phyloP scores from a whole-genome alignment of 352 stramenopile genomes.

The Globisporangium rhizosaccharum region DNA sequence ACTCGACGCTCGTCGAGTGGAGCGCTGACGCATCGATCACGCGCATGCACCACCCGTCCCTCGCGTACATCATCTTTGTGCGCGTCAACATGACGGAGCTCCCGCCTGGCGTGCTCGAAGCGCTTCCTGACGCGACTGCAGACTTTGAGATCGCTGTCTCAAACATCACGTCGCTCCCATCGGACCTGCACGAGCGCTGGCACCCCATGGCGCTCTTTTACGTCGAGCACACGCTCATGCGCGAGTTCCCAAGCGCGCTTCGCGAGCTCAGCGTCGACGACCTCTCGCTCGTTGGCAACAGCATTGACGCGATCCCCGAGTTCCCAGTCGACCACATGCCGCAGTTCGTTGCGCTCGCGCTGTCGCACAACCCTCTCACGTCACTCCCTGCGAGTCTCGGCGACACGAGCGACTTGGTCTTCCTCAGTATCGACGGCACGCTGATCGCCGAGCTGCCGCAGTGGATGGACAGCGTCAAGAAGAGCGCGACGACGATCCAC shows the following conservation, averaged over 20 bases:
- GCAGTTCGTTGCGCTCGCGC: constrained; percentile 18
- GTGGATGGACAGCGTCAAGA: constrained; percentile 20
- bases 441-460: constrained; percentile 15
- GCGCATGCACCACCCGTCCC: constrained; percentile 18
- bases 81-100: constrained; percentile 42
- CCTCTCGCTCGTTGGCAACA: constrained; percentile 29
- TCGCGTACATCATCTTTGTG: constrained; percentile 42
- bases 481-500: constrained; percentile 24
- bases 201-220: constrained; percentile 19
- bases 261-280: constrained; percentile 17
- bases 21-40: constrained; percentile 24
- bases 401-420: constrained; percentile 20
- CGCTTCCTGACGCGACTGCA: constrained; percentile 25
- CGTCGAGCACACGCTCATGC: constrained; percentile 16
- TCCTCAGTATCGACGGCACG: constrained; percentile 32
- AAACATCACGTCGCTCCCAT: constrained; percentile 19
- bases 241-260: constrained; percentile 4
- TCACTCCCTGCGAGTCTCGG: constrained; percentile 18
- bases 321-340: constrained; percentile 5
- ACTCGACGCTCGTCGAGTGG: constrained; percentile 41
- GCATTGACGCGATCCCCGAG: constrained; percentile 20
- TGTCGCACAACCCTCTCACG: constrained; percentile 22
- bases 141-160: constrained; percentile 29
- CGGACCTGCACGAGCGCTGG: constrained; percentile 20
- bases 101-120: constrained; percentile 27